phyloP scores from a whole-genome alignment of 1,284 basidiomycete species.

The Schizophyllum amplum region DNA sequence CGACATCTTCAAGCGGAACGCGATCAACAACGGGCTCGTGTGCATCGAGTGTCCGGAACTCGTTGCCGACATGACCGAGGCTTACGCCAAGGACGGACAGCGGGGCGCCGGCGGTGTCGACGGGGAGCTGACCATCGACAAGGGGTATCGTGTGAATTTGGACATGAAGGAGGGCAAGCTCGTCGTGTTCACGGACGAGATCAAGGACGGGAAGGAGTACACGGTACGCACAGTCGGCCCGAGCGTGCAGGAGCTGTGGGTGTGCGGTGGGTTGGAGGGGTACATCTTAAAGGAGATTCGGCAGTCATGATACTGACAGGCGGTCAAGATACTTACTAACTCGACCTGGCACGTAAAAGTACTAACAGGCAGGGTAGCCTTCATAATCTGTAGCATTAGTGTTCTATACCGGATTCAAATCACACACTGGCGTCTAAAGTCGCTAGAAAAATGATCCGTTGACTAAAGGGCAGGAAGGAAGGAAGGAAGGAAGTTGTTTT shows the following conservation, averaged over 20 bases:
- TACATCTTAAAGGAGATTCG: constrained; percentile 70
- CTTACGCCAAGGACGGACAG: constrained; percentile 65
- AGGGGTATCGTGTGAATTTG: constrained; percentile 59
- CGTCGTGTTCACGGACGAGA: constrained; percentile 34
- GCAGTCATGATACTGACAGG: neutral
- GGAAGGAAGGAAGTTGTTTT: too few species aligned
- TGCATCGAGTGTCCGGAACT: constrained; percentile 91
- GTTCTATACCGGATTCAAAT: too few species aligned
- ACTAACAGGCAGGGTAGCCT: neutral
- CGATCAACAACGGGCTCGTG: constrained; percentile 97
- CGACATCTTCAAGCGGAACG: constrained; percentile 98
- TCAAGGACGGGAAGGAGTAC: constrained; percentile 53
- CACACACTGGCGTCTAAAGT: too few species aligned
- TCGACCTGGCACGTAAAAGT: too few species aligned
- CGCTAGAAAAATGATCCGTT: too few species aligned
- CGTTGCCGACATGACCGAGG: constrained; percentile 74
- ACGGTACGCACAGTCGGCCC: constrained; percentile 69
- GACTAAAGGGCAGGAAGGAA: too few species aligned
- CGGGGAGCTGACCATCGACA: constrained; percentile 77
- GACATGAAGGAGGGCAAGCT: constrained; percentile 66
- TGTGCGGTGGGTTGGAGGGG: constrained; percentile 74
- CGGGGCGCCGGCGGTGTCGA: constrained; percentile 71
- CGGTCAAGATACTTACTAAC: too few species aligned
- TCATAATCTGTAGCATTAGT: neutral
- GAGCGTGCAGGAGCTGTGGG: constrained; percentile 91